A percentile compares a stretch with the other conserved stretches of the same genome.
These are phyloP conservation scores for Typha latifolia DNA, from an alignment of 176 grass and related monocot genomes.

Conservation along the genomic window DNA sequence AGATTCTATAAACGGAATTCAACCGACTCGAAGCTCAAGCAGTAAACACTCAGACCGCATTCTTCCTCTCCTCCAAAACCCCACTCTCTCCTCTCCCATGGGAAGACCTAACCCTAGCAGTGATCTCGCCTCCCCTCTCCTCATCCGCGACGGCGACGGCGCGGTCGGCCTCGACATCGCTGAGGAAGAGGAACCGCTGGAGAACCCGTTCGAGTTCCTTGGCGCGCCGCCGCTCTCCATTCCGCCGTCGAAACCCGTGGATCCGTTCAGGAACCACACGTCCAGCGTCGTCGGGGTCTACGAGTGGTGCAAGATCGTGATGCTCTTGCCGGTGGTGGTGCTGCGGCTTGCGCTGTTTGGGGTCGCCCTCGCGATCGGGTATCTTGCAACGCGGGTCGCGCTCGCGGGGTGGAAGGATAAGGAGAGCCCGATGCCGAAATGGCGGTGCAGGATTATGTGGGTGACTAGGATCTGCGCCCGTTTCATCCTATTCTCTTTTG, in stretches of 20 bases:
- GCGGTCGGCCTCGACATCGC: background rate
- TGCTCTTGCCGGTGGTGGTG: constrained; percentile 47
- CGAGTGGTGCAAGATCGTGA: constrained; percentile 47
- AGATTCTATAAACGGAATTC: too few species aligned
- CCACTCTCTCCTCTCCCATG: constrained; percentile 14
- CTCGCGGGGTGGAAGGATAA: constrained; percentile 59
- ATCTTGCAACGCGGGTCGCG: constrained; percentile 62
- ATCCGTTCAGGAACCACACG: constrained; percentile 83
- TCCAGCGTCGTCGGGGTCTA: constrained; percentile 43
- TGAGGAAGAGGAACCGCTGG: background rate
- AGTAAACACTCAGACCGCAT: background rate
- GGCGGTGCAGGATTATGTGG: constrained; percentile 85
- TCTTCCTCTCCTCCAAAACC: constrained; percentile 8
- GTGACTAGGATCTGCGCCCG: constrained; percentile 77
- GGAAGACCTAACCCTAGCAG: constrained; percentile 3
- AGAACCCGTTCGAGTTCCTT: constrained; percentile 28
- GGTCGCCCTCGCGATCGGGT: constrained; percentile 54
- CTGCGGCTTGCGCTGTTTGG: constrained; percentile 61
- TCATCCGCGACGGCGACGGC: constrained; percentile 17
- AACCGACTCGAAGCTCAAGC: too few species aligned
- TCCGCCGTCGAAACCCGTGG: constrained; percentile 18
- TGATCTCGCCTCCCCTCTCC: constrained; percentile 54
- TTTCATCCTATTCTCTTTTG: constrained; percentile 94
- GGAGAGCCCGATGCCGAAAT: constrained; percentile 40
- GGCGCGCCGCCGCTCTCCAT: constrained; percentile 39